Evolutionary conservation across 1,284 basidiomycete genomes (phyloP).

Genomic region (Trichosporon coremiiforme): DNA sequence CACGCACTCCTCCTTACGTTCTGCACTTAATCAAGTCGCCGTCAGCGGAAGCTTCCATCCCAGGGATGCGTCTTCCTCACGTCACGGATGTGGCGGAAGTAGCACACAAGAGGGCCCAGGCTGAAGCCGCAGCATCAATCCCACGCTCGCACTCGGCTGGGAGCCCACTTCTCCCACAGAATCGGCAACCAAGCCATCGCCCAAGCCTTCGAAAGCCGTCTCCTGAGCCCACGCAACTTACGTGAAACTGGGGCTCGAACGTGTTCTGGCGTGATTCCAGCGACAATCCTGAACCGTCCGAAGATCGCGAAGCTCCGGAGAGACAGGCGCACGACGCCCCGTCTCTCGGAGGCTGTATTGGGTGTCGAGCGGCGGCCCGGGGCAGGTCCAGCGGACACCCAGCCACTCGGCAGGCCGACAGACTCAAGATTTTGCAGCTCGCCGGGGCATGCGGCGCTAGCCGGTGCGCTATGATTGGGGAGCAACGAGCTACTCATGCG

Average conservation of each 20-base stretch:
- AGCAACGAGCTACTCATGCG: not conserved
- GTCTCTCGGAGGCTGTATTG: not conserved
- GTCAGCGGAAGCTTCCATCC: not conserved
- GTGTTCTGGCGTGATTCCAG: not conserved
- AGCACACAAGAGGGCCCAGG: not conserved
- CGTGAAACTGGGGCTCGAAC: constrained; percentile 9
- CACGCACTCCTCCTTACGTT: not conserved
- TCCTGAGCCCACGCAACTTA: not conserved
- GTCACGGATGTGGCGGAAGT: constrained; percentile 11
- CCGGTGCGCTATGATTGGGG: not conserved
- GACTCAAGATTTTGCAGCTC: not conserved
- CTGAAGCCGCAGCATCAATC: not conserved
- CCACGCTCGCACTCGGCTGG: not conserved
- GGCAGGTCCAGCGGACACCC: not conserved
- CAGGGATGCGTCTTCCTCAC: constrained; percentile 14
- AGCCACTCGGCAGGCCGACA: not conserved
- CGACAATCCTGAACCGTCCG: not conserved
- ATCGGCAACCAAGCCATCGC: not conserved
- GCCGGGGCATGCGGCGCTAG: constrained; percentile 3
- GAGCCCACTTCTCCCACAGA: not conserved
- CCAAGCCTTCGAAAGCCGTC: not conserved
- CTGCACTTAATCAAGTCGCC: not conserved
- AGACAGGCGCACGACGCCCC: constrained; percentile 1
- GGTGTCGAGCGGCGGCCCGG: not conserved
- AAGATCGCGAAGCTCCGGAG: not conserved